Evolutionary conservation across 192 early-diverging fungal species (phyloP), one percentile per base, ranked within the genome.

Genomic region (Backusella mclennaniae): DNA sequence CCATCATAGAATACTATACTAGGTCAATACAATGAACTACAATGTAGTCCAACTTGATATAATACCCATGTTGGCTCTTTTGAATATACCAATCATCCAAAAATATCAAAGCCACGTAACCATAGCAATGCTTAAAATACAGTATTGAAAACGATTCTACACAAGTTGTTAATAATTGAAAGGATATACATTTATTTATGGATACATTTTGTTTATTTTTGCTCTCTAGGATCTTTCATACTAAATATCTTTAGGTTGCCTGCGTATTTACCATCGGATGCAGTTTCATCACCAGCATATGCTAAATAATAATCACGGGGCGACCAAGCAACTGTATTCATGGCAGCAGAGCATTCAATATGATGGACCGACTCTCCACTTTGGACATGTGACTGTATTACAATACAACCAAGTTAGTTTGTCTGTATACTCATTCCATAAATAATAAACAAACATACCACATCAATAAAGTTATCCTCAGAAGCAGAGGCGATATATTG

Each of bases 261-360:
- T 7, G 84, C 73, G 46, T 84, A 84, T 75, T 78, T 73, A 0
- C 79, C 69, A 53, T 84, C 77, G 1, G 72, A 42, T 8, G 74
- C 71, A 46, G 80, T 81, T 75, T 94, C 92, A 70, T 96, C 93
- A 8, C 92, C 92, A 2, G 93, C 91, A 81, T 91, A 96, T 6
- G 94, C 93, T 6, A 96, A 84, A 9, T 94, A 77, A 82, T 93
- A 92, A 69, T 90, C 88, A 56, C 75, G 83, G 6, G 95, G 95
- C 76, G 95, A 92, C 93, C 93, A 96, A 23, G 93, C 90, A 1
- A 95, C 89, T 7, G 88, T 89, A 77, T 95, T 93, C 78, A 89
- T 90, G 12, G 93, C 88, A 7, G 92, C 89, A 67, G 74, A 82
- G 35, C 89, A 91, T 23, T 82, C 74, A n/a, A 95, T 86, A 21